Conservation (phyloP, 73 alveolate species). For the Tetrahymena borealis region DNA sequence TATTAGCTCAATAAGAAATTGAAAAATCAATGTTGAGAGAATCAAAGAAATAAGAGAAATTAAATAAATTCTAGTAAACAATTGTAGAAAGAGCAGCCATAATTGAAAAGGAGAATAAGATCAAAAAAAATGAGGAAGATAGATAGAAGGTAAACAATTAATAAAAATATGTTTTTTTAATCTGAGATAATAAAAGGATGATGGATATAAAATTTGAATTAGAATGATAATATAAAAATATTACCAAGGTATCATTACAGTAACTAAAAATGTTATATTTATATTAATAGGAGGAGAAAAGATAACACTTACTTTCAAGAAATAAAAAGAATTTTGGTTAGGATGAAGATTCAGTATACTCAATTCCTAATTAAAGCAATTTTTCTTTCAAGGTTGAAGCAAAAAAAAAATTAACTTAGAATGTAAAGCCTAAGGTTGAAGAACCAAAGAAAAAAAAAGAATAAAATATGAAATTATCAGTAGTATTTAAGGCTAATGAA, state of each 20-base stretch:
- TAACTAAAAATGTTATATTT: not conserved
- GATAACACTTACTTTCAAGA: not conserved
- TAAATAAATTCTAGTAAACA: not conserved
- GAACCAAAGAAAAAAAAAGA: not conserved
- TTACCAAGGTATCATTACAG: no score
- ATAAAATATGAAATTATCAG: not conserved
- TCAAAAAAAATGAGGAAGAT: not conserved
- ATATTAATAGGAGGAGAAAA: not conserved
- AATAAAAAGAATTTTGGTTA: not conserved
- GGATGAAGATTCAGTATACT: not conserved
- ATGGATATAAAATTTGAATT: no score
- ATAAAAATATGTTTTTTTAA: not conserved
- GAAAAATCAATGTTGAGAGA: not conserved
- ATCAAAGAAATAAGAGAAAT: not conserved
- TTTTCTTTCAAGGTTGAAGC: not conserved
- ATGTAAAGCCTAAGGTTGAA: not conserved
- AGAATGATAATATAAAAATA: no score
- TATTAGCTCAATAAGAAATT: not conserved
- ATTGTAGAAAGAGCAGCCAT: not conserved
- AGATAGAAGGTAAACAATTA: not conserved
- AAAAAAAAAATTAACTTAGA: not conserved
- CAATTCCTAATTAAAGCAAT: not conserved
- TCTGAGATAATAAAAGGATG: not conserved
- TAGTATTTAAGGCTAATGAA: not conserved
- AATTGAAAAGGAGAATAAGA: not conserved